Evolutionary conservation across 768 basidiomycete genomes (phyloP).

Genomic region (Mrakia frigida): DNA sequence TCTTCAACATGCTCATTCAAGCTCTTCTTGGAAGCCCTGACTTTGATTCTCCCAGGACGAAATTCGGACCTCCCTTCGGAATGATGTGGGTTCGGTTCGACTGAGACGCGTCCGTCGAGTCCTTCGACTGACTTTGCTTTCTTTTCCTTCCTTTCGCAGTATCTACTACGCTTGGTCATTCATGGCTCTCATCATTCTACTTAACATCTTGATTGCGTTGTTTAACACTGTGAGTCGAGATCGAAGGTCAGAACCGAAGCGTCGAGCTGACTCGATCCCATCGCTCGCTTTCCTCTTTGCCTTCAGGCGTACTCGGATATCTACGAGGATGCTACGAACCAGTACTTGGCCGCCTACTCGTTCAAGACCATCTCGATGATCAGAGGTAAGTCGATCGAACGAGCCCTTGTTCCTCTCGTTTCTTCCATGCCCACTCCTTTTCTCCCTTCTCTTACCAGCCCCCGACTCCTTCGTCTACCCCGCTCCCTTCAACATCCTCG

Average conservation of each 20-base stretch:
- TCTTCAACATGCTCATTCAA: conserved; percentile 53
- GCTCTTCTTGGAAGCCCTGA: conserved; percentile 58
- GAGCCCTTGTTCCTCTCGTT: not conserved
- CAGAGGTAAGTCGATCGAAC: conserved; percentile 53
- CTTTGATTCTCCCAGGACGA: conserved; percentile 41
- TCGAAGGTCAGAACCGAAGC: too few species aligned
- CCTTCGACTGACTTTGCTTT: not conserved
- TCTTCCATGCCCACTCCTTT: not conserved
- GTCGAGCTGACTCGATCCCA: not conserved
- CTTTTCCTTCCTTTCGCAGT: not conserved
- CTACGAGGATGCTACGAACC: conserved; percentile 62
- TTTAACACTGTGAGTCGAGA: conserved; percentile 52
- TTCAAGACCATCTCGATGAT: conserved; percentile 80
- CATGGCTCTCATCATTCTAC: conserved; percentile 70
- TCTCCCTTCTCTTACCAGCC: conserved; percentile 36
- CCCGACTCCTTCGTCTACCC: conserved; percentile 63
- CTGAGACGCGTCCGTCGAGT: not conserved
- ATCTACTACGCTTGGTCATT: conserved; percentile 70
- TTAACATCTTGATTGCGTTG: conserved; percentile 92
- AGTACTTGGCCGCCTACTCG: conserved; percentile 87
- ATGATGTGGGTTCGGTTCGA: conserved; percentile 44
- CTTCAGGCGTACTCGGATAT: conserved; percentile 33
- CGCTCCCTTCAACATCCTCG: conserved; percentile 86
- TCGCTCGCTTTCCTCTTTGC: not conserved
- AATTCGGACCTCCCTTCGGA: conserved; percentile 47